These are phyloP conservation scores for Pyrenophora tritici-repentis DNA, from an alignment of 2,329 filamentous ascomycete genomes.

Conservation along the genomic window DNA sequence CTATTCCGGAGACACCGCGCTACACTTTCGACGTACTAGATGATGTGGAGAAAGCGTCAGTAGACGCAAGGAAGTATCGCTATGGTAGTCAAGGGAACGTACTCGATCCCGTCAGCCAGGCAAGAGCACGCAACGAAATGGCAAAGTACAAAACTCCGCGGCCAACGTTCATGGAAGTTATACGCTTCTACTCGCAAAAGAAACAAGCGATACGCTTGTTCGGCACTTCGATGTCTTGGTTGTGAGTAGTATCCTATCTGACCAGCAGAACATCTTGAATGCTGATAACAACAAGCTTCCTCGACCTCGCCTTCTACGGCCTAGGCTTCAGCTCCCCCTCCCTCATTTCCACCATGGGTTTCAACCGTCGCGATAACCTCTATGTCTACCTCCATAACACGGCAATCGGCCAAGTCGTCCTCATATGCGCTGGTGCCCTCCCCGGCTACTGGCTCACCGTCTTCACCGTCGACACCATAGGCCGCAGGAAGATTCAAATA, in stretches of 20 bases:
- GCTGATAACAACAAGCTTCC: slow-evolving; percentile 46
- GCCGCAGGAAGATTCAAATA: slow-evolving; percentile 77
- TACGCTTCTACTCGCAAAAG: slow-evolving; percentile 69
- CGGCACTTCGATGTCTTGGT: slow-evolving; percentile 83
- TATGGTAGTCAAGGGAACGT: slow-evolving; percentile 62
- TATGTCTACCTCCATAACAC: slow-evolving; percentile 75
- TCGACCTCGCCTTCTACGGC: slow-evolving; percentile 63
- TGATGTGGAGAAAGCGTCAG: slow-evolving; percentile 66
- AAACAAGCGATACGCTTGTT: slow-evolving; percentile 73
- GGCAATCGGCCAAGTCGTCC: slow-evolving; percentile 77
- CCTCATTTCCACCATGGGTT: slow-evolving; percentile 74
- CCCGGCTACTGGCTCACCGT: slow-evolving; percentile 85
- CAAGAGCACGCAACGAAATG: slow-evolving; percentile 55
- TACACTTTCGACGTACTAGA: slow-evolving; percentile 84
- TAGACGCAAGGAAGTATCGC: slow-evolving; percentile 75
- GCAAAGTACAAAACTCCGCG: slow-evolving; percentile 40
- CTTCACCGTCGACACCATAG: slow-evolving; percentile 72
- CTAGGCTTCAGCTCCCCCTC: slow-evolving; percentile 76
- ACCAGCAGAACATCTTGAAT: background rate
- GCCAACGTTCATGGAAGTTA: slow-evolving; percentile 62
- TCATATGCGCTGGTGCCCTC: slow-evolving; percentile 77
- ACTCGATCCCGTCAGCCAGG: slow-evolving; percentile 68
- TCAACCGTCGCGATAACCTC: slow-evolving; percentile 64
- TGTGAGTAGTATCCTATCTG: slow-evolving; percentile 43
- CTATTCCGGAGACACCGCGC: slow-evolving; percentile 84